Base-by-base conservation (phyloP, 176 grass and related monocot genomes). In the Lolium multiflorum region DNA sequence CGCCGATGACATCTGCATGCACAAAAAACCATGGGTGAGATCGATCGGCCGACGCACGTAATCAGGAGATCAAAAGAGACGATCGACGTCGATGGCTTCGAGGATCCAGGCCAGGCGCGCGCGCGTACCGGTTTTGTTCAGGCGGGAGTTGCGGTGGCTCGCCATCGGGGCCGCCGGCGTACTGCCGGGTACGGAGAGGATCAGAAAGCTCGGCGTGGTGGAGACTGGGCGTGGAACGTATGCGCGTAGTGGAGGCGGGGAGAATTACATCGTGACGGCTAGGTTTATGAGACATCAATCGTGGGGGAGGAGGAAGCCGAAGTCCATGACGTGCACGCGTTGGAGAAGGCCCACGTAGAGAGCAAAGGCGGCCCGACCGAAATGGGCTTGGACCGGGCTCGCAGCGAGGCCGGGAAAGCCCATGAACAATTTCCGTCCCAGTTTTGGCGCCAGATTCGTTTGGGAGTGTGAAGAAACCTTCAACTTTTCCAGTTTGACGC, bases 401-500 rank as follows among this genome's bases (percentile, higher is more conserved):
- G 2, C 13, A 14, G 20, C 0, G 69, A 47, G 11, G 10, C 41
- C 4, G 9, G 4, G 4, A 25, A 48, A 65, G 41, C 41, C 41
- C 58, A 58, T 21, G 11, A 8, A 17, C 16, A 16, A 6, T 54
- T 54, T 6, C 1, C 11, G 20, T 12, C 2, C 6, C 22, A 12
- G 11, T 43, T 77, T 58, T 57, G 37, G 74, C 35, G 75, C 74
- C 84, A 79, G 3, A 49, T 37, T 56, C 24, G 71, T 20, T 10
- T 85, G 12, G 39, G 66, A 18, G 16, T 44, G 4, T 44, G 1
- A 57, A 57, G 13, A 22, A 62, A 3, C 31, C 2, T 35, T n/a
- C n/a, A n/a, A n/a, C n/a, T n/a, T 82, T 18, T 46, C 18, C 22
- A 77, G 86, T 18, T 24, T 11, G 79, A 67, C 79, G 48, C 1